Percentiles rank a stretch among this genome's conserved stretches.
Conservation (phyloP, 805 yeast species). For the Kodamaea kaohsiungensis region DNA sequence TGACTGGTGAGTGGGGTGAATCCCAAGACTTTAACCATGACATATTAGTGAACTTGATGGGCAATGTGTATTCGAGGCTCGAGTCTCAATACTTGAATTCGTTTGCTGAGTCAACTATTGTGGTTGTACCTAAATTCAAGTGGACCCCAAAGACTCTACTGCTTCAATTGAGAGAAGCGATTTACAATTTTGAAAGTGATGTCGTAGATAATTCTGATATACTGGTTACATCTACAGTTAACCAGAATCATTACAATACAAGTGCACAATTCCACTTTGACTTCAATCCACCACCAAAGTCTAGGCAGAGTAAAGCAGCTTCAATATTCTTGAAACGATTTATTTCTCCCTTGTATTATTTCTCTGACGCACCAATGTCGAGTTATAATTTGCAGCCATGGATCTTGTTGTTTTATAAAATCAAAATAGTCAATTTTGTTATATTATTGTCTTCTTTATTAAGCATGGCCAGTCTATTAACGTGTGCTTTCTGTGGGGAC, state of each 20-base stretch:
- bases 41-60: conserved; percentile 9
- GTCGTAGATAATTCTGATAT: background rate
- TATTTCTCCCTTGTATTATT: background rate
- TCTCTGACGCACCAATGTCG: conserved; percentile 8
- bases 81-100: conserved; percentile 18
- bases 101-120: conserved; percentile 16
- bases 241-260: background rate
- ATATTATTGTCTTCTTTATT: conserved; percentile 10
- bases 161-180: conserved; percentile 14
- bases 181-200: conserved; percentile 8
- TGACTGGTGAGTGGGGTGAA: background rate
- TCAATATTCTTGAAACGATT: background rate
- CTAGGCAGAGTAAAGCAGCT: background rate
- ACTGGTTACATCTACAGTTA: background rate
- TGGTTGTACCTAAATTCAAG: conserved; percentile 18
- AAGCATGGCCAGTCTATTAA: background rate
- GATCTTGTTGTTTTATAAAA: conserved; percentile 3
- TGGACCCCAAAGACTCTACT: conserved; percentile 8
- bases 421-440: conserved; percentile 14
- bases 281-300: background rate
- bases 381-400: conserved; percentile 11
- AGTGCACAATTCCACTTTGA: background rate
- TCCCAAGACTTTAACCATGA: background rate
- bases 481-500: background rate
- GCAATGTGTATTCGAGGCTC: conserved; percentile 21